Percentiles rank a stretch among this genome's conserved stretches.
Conservation (phyloP, 2,329 filamentous ascomycete genomes). For the Colletotrichum sp. region DNA sequence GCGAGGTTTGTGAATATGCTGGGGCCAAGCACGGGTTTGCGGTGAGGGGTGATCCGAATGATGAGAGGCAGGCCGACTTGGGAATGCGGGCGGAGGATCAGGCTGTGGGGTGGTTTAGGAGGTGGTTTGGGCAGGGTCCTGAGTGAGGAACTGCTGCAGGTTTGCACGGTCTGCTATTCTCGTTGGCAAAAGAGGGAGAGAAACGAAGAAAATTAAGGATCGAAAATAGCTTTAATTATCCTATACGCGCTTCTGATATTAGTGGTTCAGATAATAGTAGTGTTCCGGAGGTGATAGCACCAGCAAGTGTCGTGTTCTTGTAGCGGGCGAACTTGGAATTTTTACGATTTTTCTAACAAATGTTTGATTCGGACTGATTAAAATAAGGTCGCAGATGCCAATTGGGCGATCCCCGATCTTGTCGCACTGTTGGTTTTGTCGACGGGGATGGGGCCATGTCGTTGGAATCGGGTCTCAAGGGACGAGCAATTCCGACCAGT, state of each 20-base stretch:
- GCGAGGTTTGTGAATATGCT: slow-evolving; percentile 31
- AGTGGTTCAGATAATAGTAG: not conserved
- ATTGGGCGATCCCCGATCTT: too few species aligned
- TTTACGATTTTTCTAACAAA: too few species aligned
- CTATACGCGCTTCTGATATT: too few species aligned
- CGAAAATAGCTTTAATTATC: too few species aligned
- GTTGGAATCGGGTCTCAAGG: not conserved
- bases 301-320: not conserved
- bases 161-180: not conserved
- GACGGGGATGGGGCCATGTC: not conserved
- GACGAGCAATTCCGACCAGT: not conserved
- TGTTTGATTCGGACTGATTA: too few species aligned
- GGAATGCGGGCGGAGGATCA: slow-evolving; percentile 29
- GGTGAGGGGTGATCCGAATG: slow-evolving; percentile 27
- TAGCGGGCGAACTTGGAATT: not conserved
- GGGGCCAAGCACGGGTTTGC: slow-evolving; percentile 35
- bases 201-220: too few species aligned
- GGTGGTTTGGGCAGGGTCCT: slow-evolving; percentile 13
- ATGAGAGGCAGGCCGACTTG: slow-evolving; percentile 27
- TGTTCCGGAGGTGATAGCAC: not conserved
- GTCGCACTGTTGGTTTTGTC: not conserved
- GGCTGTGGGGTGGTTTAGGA: slow-evolving; percentile 32
- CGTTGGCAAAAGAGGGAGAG: not conserved
- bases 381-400: too few species aligned
- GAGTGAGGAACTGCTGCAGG: not conserved